Base-by-base conservation (phyloP, 306 rosid species). In the Prunus davidiana region DNA sequence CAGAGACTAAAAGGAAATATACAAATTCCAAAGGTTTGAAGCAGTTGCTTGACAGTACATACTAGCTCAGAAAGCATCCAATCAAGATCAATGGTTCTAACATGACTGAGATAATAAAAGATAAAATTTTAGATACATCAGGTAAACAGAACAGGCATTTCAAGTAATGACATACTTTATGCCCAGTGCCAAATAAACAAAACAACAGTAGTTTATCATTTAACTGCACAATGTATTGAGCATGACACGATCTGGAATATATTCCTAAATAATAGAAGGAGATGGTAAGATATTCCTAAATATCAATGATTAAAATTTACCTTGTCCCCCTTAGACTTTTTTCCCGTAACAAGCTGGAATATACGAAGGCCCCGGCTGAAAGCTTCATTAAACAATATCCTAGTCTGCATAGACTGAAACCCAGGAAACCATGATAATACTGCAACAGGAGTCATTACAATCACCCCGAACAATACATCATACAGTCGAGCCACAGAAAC, bases 341-440 rank as follows among this genome's bases (percentile, higher is more conserved):
- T 91, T 3, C 91, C 96, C 7, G 89, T 81, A 77, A 93, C 85
- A 78, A 93, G 84, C 90, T 93, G 88, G 82, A 81, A 87, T 77
- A 93, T 89, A 34, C 80, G 81, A 38, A 93, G 96, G 54, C 98
- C 98, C 79, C 92, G 75, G 78, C 98, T 85, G 84, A 93, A 93
- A 72, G 97, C 97, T 71, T 91, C 97, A 12, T 93, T 91, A 82
- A 93, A 93, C 84, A 93, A 87, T 82, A 87, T 88, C 82, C 93
- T 85, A 34, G 98, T 89, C 87, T 93, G 97, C 97, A 93, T 91
- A 34, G 97, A 69, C 79, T 93, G 98, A 78, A 89, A 88, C 67
- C 98, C 98, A 28, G 98, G 98, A 74, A 88, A 84, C 97, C 98
- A 91, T 67, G 98, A 93, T 19, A 91, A 65, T 34, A 88, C 71